Evolutionary conservation across 305 asterid genomes (phyloP).

Genomic region (Solanum hybrid): DNA sequence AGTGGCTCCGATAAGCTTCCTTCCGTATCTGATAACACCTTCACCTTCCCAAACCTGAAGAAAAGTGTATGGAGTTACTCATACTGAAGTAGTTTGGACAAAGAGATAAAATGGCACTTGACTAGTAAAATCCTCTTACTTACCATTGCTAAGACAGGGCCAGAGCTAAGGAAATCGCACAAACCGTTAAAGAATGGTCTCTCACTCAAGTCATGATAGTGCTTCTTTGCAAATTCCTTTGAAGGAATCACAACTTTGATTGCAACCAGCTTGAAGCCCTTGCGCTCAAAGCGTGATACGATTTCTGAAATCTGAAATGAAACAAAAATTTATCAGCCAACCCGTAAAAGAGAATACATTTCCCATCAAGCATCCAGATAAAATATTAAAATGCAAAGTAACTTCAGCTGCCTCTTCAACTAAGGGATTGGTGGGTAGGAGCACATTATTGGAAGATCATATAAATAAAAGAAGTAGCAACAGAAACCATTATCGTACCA

Average conservation of each 20-base stretch:
- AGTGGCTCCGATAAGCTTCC: constrained; percentile 93
- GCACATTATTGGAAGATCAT: background rate
- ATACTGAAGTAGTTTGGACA: background rate
- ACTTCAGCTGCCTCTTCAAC: background rate
- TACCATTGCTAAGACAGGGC: constrained; percentile 97
- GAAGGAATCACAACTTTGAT: constrained; percentile 76
- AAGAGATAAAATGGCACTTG: background rate
- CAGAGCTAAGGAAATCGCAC: constrained; percentile 96
- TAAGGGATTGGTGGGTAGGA: background rate
- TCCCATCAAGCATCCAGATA: background rate
- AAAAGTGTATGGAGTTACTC: background rate
- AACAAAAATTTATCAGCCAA: constrained; percentile 7
- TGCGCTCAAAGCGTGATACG: constrained; percentile 75
- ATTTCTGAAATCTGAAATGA: constrained; percentile 75
- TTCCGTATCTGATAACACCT: constrained; percentile 87
- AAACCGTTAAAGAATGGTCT: constrained; percentile 86
- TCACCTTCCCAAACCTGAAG: constrained; percentile 97
- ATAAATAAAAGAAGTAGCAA: background rate
- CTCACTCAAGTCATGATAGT: constrained; percentile 85
- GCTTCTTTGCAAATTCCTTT: constrained; percentile 76
- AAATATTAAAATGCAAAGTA: background rate
- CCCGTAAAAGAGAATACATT: background rate
- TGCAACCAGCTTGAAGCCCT: constrained; percentile 88
- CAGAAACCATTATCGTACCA: constrained; percentile 38
- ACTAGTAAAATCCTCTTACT: constrained; percentile 31